Base-by-base conservation (phyloP, 2,329 filamentous ascomycete genomes). In the Aspergillus vadensis region DNA sequence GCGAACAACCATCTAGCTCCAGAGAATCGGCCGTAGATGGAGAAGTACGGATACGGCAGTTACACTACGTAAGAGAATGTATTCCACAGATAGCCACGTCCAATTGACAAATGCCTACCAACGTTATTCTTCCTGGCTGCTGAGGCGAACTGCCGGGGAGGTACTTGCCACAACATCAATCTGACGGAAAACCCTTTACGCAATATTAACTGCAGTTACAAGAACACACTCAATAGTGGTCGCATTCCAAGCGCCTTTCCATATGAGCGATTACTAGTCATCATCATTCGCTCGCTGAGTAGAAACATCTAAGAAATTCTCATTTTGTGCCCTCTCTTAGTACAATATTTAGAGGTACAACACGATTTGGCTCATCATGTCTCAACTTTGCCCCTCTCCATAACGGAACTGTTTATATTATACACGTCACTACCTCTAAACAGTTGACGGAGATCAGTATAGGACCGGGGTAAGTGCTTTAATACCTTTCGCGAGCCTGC, bases 121-220 rank as follows among this genome's bases (percentile, higher is more conserved):
- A 52, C 12, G 49, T 52, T 52, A 36, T 50, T 52, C 30, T 52
- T 52, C 49, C 49, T 52, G 49, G 49, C 49, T 52, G 49, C 49
- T 52, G 49, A 6, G 49, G 27, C 49, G 49, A 38, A 52, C 49
- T 52, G 49, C 30, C 49, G 38, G 49, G 49, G 49, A 52, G 49
- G 49, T 38, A 38, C 49, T 36, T 52, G 49, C 49, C 49, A 32
- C 30, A 52, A 52, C 30, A 52, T 36, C 15, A 52, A 52, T 52
- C 17, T 38, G 27, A 52, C 49, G n/a, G 49, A 39, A 52, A 52
- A 10, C 49, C 49, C n/a, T 52, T 9, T n/a, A 39, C 9, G 30
- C 5, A 52, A 39, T 39, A 52, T 52, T 36, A 38, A 12, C 49
- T 52, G 49, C 14, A 52, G 30, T 36, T 52, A 52, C 8, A 52